A percentile compares a stretch with the other conserved stretches of the same genome.
These are phyloP conservation scores for Phytophthora capsici DNA, from an alignment of 352 stramenopile genomes.

Conservation along the genomic window DNA sequence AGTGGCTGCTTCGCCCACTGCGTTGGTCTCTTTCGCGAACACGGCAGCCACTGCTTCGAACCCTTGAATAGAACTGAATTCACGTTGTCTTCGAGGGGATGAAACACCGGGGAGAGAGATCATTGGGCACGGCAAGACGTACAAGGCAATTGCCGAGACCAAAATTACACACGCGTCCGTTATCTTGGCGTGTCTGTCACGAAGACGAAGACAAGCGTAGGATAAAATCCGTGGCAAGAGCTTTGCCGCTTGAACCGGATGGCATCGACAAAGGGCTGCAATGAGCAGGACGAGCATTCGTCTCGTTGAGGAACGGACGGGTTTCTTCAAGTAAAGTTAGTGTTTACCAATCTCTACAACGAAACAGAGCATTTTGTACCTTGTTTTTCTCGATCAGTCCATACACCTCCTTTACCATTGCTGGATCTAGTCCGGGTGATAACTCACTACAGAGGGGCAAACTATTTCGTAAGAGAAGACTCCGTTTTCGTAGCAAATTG, in stretches of 20 bases:
- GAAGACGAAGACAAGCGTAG: slow-evolving; percentile 56
- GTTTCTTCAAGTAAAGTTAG: slow-evolving; percentile 36
- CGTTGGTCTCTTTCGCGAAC: slow-evolving; percentile 51
- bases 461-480: slow-evolving; percentile 2
- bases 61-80: slow-evolving; percentile 8
- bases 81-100: slow-evolving; percentile 8
- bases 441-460: slow-evolving; percentile 34
- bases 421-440: slow-evolving; percentile 41
- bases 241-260: slow-evolving; percentile 38
- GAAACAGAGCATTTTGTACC: slow-evolving; percentile 24
- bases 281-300: slow-evolving; percentile 69
- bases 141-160: slow-evolving; percentile 53
- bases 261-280: slow-evolving; percentile 58
- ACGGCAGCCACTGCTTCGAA: slow-evolving; percentile 45
- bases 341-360: not conserved
- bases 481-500: not conserved
- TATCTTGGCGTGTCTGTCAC: slow-evolving; percentile 60
- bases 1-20: slow-evolving; percentile 53
- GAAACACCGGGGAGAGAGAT: slow-evolving; percentile 11
- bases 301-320: slow-evolving; percentile 53
- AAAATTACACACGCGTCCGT: slow-evolving; percentile 65
- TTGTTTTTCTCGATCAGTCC: slow-evolving; percentile 68
- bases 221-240: slow-evolving; percentile 51
- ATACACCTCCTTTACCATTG: slow-evolving; percentile 52
- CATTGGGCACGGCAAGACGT: slow-evolving; percentile 42